A percentile compares a stretch with the other conserved stretches of the same genome.
Evolutionary conservation across 2,329 filamentous ascomycete genomes (phyloP).

Genomic region (Fusarium camptoceras): DNA sequence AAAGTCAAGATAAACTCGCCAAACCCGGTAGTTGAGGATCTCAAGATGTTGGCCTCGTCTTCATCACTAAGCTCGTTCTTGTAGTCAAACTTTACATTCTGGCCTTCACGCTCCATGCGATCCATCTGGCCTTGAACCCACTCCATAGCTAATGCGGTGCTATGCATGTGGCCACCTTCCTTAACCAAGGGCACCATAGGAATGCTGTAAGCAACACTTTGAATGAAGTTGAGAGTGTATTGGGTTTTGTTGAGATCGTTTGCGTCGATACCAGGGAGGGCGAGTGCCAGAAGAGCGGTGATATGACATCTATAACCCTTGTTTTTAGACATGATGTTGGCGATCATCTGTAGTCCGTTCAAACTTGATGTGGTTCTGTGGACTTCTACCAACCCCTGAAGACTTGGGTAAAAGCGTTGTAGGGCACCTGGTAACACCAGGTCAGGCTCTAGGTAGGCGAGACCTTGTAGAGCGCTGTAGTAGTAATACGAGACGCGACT

Average conservation of each 20-base stretch:
- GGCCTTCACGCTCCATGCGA: constrained; percentile 88
- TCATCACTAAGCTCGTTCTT: constrained; percentile 82
- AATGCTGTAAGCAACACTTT: constrained; percentile 95
- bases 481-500: constrained; percentile 92
- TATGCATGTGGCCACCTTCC: constrained; percentile 74
- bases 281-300: constrained; percentile 90
- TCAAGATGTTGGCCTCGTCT: constrained; percentile 86
- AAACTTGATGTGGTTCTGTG: constrained; percentile 95
- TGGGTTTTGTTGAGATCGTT: constrained; percentile 98
- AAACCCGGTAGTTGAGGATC: constrained; percentile 94
- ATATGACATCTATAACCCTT: constrained; percentile 98
- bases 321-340: constrained; percentile 88
- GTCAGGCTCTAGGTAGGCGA: constrained; percentile 91
- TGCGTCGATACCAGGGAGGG: constrained; percentile 94
- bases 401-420: constrained; percentile 95
- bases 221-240: constrained; percentile 93
- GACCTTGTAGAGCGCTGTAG: constrained; percentile 86
- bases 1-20: constrained; percentile 92
- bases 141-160: constrained; percentile 82
- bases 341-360: constrained; percentile 90
- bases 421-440: constrained; percentile 92
- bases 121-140: constrained; percentile 97
- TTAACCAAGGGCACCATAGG: constrained; percentile 81
- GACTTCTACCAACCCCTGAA: constrained; percentile 96
- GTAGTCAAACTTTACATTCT: constrained; percentile 88